Evolutionary conservation across 1,284 basidiomycete species (phyloP).

Genomic region (Ceraceosorus bombacis): DNA sequence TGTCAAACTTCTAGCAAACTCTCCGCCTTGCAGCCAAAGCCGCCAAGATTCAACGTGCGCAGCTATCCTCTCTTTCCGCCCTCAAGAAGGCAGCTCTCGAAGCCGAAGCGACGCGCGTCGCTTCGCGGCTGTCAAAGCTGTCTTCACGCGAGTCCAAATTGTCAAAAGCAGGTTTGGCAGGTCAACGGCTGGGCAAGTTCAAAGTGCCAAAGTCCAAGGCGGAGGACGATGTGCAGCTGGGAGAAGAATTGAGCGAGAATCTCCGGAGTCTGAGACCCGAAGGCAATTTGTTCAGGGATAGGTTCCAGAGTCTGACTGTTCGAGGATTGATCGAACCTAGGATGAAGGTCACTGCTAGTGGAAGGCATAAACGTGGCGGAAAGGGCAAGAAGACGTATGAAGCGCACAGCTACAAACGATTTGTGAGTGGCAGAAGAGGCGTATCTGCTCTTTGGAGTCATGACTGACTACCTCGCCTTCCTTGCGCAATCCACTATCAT

Average conservation of each 20-base stretch:
- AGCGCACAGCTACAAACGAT: slow-evolving; percentile 14
- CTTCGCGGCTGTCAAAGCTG: not conserved
- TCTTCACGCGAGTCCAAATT: not conserved
- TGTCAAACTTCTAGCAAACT: not conserved
- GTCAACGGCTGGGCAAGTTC: slow-evolving; percentile 8
- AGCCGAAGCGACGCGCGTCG: slow-evolving; percentile 1
- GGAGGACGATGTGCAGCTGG: slow-evolving; percentile 11
- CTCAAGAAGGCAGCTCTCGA: slow-evolving; percentile 1
- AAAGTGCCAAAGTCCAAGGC: slow-evolving; percentile 1
- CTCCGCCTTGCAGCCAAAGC: slow-evolving; percentile 2
- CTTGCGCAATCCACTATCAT: no score
- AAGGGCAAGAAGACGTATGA: slow-evolving; percentile 12
- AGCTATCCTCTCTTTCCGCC: not conserved
- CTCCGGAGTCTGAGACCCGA: slow-evolving; percentile 11
- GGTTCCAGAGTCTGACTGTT: slow-evolving; percentile 4
- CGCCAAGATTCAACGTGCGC: not conserved
- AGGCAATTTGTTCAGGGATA: slow-evolving; percentile 12
- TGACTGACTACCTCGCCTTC: not conserved
- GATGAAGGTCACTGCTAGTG: not conserved
- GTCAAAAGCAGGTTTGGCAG: slow-evolving; percentile 1
- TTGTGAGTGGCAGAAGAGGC: not conserved
- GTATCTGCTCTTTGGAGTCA: not conserved
- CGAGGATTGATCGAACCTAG: slow-evolving; percentile 12
- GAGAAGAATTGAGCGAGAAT: slow-evolving; percentile 11
- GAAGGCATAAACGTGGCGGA: slow-evolving; percentile 1